phyloP scores from a whole-genome alignment of 1,284 basidiomycete genomes.

The Phellinidium pouzarii region DNA sequence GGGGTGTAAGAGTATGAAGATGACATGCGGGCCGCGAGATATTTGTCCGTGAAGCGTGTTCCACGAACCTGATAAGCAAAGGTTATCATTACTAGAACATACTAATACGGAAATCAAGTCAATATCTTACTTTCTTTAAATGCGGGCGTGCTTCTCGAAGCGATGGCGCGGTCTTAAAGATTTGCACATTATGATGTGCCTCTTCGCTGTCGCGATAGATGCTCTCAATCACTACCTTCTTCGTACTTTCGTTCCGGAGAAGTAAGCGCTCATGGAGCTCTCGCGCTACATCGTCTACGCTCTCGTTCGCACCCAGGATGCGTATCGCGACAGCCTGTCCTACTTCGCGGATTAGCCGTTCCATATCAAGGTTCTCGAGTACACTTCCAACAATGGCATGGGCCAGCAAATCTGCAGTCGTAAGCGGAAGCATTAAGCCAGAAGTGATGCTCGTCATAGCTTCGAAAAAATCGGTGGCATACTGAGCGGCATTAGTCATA shows the following conservation, averaged over 20 bases:
- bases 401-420: slow-evolving; percentile 92
- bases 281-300: slow-evolving; percentile 92
- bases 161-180: slow-evolving; percentile 74
- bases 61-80: slow-evolving; percentile 63
- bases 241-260: slow-evolving; percentile 92
- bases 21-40: slow-evolving; percentile 70
- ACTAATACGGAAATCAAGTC: slow-evolving; percentile 11
- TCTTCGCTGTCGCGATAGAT: slow-evolving; percentile 91
- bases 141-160: slow-evolving; percentile 73
- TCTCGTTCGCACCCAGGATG: slow-evolving; percentile 83
- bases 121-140: slow-evolving; percentile 66
- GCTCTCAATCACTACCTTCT: slow-evolving; percentile 93
- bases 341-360: slow-evolving; percentile 90
- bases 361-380: slow-evolving; percentile 98
- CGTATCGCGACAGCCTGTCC: slow-evolving; percentile 90
- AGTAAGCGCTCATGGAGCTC: slow-evolving; percentile 90
- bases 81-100: neutral
- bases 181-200: slow-evolving; percentile 83
- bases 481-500: slow-evolving; percentile 40
- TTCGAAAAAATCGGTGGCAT: slow-evolving; percentile 92
- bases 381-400: slow-evolving; percentile 97
- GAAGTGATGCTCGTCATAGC: slow-evolving; percentile 90
- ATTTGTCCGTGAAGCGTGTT: slow-evolving; percentile 91
- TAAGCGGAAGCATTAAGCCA: slow-evolving; percentile 91
- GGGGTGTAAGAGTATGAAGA: slow-evolving; percentile 46